Conservation (phyloP, 208 protist species). For the Histomonas meleagridis region DNA sequence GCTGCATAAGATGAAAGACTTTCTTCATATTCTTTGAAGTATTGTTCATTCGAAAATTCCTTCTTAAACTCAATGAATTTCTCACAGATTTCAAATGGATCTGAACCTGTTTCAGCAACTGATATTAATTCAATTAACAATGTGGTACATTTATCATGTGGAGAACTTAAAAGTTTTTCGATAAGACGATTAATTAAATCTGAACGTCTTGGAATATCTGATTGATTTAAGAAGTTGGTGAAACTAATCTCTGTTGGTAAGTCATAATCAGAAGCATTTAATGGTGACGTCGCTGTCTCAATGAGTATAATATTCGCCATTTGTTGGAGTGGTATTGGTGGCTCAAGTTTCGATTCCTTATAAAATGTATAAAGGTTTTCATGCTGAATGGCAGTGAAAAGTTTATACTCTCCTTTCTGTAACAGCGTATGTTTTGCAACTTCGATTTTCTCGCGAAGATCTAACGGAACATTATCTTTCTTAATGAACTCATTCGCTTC, state of each 20-base stretch:
- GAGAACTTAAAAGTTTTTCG: too few species aligned
- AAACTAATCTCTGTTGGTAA: neutral
- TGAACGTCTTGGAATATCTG: neutral
- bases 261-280: too few species aligned
- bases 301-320: neutral
- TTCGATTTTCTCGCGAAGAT: neutral
- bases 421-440: neutral
- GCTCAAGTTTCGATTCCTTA: neutral
- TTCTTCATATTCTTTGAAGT: neutral
- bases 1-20: neutral
- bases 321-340: neutral
- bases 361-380: neutral
- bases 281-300: neutral
- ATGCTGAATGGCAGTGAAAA: neutral
- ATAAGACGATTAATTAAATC: neutral
- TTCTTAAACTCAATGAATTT: neutral
- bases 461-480: neutral
- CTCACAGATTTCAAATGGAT: constrained; percentile 3
- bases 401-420: neutral
- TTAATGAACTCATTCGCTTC: neutral
- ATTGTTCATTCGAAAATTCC: neutral
- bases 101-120: neutral
- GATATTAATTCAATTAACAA: neutral
- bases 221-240: neutral
- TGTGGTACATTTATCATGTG: too few species aligned